These are phyloP conservation scores for Hypoxylon subgilvum DNA, from an alignment of 495 filamentous ascomycete genomes.

Conservation along the genomic window DNA sequence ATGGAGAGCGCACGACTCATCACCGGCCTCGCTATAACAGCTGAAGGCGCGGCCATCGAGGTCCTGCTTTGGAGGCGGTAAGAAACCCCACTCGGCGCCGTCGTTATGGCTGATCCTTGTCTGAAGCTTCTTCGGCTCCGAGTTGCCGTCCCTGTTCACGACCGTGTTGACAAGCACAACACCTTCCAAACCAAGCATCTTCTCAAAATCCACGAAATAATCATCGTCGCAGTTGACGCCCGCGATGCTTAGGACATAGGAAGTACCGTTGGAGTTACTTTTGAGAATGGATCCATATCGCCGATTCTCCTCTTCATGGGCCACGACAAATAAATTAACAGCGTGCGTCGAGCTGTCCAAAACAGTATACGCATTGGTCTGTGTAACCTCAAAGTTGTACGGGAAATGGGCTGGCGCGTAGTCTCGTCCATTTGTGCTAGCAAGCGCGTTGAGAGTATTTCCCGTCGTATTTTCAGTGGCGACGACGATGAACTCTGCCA, in stretches of 20 bases:
- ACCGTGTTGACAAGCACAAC: constrained; percentile 87
- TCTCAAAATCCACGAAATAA: constrained; percentile 94
- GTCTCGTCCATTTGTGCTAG: constrained; percentile 78
- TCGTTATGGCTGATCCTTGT: constrained; percentile 96
- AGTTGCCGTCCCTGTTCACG: constrained; percentile 68
- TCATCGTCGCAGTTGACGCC: constrained; percentile 75
- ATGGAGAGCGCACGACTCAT: constrained; percentile 80
- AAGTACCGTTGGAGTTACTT: constrained; percentile 97
- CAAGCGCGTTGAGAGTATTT: constrained; percentile 73
- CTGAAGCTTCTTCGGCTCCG: constrained; percentile 76
- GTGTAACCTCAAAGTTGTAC: constrained; percentile 72
- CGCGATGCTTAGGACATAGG: constrained; percentile 80
- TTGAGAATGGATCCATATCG: constrained; percentile 90
- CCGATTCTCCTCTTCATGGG: constrained; percentile 62
- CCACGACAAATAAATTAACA: constrained; percentile 88
- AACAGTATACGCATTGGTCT: constrained; percentile 85
- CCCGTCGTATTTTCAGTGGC: constrained; percentile 71
- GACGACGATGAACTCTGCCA: constrained; percentile 93
- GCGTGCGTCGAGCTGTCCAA: constrained; percentile 91
- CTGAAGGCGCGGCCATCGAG: constrained; percentile 70
- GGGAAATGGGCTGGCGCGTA: constrained; percentile 90
- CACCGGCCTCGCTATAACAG: constrained; percentile 64
- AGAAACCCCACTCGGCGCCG: constrained; percentile 79
- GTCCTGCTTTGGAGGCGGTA: constrained; percentile 72
- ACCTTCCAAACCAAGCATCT: constrained; percentile 88